Evolutionary conservation across 495 filamentous ascomycete genomes (phyloP), one percentile per base, ranked within the genome.

Genomic region (Hyaloscypha hepaticicola): DNA sequence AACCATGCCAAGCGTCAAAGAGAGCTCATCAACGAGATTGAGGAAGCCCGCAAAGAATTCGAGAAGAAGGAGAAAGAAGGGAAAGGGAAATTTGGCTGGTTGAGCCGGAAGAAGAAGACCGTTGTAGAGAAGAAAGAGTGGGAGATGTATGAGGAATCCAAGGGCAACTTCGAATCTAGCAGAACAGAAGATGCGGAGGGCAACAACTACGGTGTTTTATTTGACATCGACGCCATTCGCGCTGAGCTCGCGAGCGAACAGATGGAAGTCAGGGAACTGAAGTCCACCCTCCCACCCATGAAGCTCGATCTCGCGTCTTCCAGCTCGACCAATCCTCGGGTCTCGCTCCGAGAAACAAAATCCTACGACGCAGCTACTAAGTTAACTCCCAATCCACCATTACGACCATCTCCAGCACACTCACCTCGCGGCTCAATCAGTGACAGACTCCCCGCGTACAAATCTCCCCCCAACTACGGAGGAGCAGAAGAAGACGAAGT

Each of bases 11-110:
- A 93, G 73, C 82, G 93, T 28, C 95, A 99, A 76, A 82, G 90
- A 38, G 94, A 99, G 74, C 82, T 99, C 55, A 96, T 99, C 72
- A 91, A 87, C 66, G 95, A 99, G 75, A 94, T 99, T 38, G 95
- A 99, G 68, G 93, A 96, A 72, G 96, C 94, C 12, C 83, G 95
- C 22, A 93, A 89, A 68, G 88, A 93, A 69, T 81, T 95, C 8
- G 92, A 96, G 72, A 83, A 84, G 28, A 82, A 87, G 67, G 90
- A 91, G 77, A 88, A 85, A 50, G 81, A 83, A 61, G 79, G 81
- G 26, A 77, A 79, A 51, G 12, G 12, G 9, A 71, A 70, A 21
- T 97, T 96, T 69, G 85, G 86, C 12, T 86, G 96, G 61, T 96
- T 94, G 77, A 87, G 87, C 66, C 82, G 86, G 29, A 90, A 87